These are phyloP conservation scores for Fusarium kyushuense DNA, from an alignment of 2,329 filamentous ascomycete species.

Conservation along the genomic window DNA sequence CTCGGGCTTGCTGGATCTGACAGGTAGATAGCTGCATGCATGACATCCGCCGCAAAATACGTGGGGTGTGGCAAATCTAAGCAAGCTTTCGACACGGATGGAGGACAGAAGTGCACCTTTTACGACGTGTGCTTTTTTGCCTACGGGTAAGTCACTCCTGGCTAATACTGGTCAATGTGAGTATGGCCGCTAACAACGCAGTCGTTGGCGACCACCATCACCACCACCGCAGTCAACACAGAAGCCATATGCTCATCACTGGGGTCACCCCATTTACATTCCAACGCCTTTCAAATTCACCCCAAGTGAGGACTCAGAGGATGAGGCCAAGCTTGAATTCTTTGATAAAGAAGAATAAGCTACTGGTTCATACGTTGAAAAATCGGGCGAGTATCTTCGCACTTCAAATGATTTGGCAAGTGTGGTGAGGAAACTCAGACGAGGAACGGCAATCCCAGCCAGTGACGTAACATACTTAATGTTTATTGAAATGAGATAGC, in stretches of 20 bases:
- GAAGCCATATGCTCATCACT: background rate
- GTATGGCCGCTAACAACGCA: background rate
- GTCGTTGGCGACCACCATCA: background rate
- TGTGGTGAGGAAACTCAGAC: background rate
- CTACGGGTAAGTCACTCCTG: background rate
- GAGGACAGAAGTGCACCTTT: background rate
- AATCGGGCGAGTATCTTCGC: background rate
- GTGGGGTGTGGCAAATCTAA: background rate
- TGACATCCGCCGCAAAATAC: background rate
- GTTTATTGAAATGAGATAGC: background rate
- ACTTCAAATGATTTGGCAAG: no score
- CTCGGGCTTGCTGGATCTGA: background rate
- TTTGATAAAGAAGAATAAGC: no score
- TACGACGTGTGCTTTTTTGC: background rate
- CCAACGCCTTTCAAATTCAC: background rate
- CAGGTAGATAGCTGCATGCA: background rate
- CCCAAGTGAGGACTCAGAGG: background rate
- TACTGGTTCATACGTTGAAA: background rate
- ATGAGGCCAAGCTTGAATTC: background rate
- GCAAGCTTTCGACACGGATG: background rate
- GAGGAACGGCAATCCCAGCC: background rate
- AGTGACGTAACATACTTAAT: conserved; percentile 1
- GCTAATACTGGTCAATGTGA: background rate
- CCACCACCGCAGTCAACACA: background rate
- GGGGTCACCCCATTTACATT: background rate